Base-by-base conservation (phyloP, 352 stramenopile genomes). In the Phytophthora meadii region DNA sequence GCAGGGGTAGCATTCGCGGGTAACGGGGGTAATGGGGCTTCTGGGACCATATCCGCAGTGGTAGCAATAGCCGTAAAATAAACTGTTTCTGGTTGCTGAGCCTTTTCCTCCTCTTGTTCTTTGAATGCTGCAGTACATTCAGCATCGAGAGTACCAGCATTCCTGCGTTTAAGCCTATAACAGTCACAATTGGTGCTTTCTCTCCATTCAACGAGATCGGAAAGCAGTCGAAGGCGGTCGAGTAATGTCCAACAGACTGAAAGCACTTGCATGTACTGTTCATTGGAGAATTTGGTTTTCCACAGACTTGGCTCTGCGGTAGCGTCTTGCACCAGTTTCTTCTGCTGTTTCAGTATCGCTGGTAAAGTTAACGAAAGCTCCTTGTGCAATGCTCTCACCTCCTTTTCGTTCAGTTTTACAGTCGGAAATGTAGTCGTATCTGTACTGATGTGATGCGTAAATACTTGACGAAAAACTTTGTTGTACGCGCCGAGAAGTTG, bases 131-230 rank as follows among this genome's bases (percentile, higher is more conserved):
- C 64, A 5, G 54, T 61, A 8, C 61, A 72, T 41, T 81, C 54
- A 3, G 72, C 57, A 4, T 82, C 62, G 19, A 84, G 63, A 30
- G 37, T 81, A 1, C 65, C 65, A 42, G 65, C 53, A 28, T 59
- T 54, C 44, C 62, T 41, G 17, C 53, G 61, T 34, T 45, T 63
- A 10, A 58, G 49, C 3, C 61, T 61, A 17, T 62, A 63, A 17
- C 52, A 45, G 28, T 70, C 54, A 27, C 59, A 54, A 25, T 66
- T 65, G 3, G 65, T 59, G 17, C 67, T 65, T 17, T 79, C 70
- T 30, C 84, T 78, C 84, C 84, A 93, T 24, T 88, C 74, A 2
- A 87, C 65, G 17, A 93, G 70, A 54, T 92, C 83, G 8, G 84
- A 76, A 24, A 93, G 63, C 45, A 93, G 72, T 7, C 81, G 73